Percentiles rank a stretch among this genome's conserved stretches.
phyloP scores from a whole-genome alignment of 2,329 filamentous ascomycete genomes.

The Tympanopsis confertula region DNA sequence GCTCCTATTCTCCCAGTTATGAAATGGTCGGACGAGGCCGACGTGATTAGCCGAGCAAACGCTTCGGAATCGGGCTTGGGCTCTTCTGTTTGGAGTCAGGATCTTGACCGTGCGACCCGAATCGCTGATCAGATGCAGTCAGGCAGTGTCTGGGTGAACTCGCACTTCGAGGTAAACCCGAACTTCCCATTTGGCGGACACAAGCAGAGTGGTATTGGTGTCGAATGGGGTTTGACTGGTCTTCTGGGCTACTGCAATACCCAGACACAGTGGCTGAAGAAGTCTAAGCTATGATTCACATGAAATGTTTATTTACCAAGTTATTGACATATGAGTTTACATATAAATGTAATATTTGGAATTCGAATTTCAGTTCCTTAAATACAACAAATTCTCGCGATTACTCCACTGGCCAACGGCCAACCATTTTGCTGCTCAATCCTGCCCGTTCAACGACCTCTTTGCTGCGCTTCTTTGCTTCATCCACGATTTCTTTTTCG shows the following conservation, averaged over 20 bases:
- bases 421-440: too few species aligned
- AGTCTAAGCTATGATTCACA: too few species aligned
- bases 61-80: constrained; percentile 35
- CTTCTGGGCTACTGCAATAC: background rate
- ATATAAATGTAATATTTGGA: background rate
- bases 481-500: background rate
- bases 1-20: constrained; percentile 33
- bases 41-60: constrained; percentile 34
- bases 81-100: constrained; percentile 37
- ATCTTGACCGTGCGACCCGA: constrained; percentile 31
- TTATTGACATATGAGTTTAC: background rate
- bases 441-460: background rate
- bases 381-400: background rate
- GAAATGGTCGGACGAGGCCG: constrained; percentile 30
- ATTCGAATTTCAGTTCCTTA: background rate
- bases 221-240: background rate
- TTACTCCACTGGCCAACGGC: background rate
- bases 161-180: constrained; percentile 23
- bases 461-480: background rate
- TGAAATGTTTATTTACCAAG: too few species aligned
- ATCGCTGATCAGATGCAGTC: constrained; percentile 35
- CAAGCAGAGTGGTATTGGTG: background rate
- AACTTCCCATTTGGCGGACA: constrained; percentile 15
- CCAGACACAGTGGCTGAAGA: background rate
- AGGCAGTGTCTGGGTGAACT: constrained; percentile 44